Conservation (phyloP, 2,329 filamentous ascomycete species). For the Aspergillus novoparasiticus region DNA sequence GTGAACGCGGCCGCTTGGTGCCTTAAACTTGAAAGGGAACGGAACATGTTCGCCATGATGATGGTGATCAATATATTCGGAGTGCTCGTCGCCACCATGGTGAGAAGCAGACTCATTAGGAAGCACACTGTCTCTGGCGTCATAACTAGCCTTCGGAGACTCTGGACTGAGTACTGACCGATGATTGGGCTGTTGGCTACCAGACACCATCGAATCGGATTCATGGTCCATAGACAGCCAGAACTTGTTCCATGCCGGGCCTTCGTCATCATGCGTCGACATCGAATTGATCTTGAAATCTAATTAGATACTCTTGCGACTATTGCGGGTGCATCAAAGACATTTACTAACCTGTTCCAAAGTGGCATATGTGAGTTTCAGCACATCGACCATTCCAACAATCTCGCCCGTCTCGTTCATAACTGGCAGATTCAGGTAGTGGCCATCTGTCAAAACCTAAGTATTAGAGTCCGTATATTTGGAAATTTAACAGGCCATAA, state of each 20-base stretch:
- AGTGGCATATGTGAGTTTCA: slow-evolving; percentile 97
- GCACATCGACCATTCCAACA: slow-evolving; percentile 98
- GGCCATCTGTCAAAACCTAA: slow-evolving; percentile 68
- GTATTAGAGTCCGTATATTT: not conserved
- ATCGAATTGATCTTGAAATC: slow-evolving; percentile 80
- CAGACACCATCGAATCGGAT: slow-evolving; percentile 94
- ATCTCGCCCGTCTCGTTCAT: slow-evolving; percentile 98
- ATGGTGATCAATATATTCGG: slow-evolving; percentile 64
- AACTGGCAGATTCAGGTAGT: slow-evolving; percentile 96
- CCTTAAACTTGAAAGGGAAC: slow-evolving; percentile 99
- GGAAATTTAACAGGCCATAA: slow-evolving; percentile 16
- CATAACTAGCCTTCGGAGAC: slow-evolving; percentile 60
- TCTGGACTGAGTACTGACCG: slow-evolving; percentile 84
- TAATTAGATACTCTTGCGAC: slow-evolving; percentile 2
- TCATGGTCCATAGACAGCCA: slow-evolving; percentile 96
- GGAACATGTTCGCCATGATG: slow-evolving; percentile 67
- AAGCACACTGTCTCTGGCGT: slow-evolving; percentile 80
- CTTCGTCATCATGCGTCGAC: slow-evolving; percentile 83
- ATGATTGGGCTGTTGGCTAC: slow-evolving; percentile 71
- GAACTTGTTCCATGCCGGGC: slow-evolving; percentile 99
- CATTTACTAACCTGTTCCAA: slow-evolving; percentile 75
- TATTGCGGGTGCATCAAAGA: not conserved
- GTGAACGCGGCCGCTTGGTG: slow-evolving; percentile 91
- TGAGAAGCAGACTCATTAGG: slow-evolving; percentile 96
- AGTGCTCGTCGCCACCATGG: slow-evolving; percentile 79